Evolutionary conservation across 2,329 filamentous ascomycete genomes (phyloP).

Genomic region (Tolypocladium album): DNA sequence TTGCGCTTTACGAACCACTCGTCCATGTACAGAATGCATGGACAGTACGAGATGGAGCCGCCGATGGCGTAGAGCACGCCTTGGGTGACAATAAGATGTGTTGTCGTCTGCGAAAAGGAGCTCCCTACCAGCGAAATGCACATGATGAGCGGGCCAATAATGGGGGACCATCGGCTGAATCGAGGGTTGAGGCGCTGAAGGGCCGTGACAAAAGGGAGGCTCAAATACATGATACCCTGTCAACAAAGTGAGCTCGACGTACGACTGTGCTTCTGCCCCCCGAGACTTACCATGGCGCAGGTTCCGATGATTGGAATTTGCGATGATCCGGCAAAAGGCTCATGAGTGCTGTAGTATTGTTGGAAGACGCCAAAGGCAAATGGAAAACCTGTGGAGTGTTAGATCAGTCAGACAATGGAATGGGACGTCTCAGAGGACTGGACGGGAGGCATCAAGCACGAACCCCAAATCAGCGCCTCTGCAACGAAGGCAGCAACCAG

Average conservation of each 20-base stretch:
- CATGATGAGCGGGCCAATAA: slow-evolving; percentile 37
- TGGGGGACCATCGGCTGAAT: slow-evolving; percentile 28
- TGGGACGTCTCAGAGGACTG: neutral
- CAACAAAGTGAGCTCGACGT: neutral
- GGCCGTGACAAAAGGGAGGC: slow-evolving; percentile 36
- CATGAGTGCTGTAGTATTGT: slow-evolving; percentile 52
- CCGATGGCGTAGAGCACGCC: slow-evolving; percentile 51
- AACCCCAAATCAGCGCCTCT: slow-evolving; percentile 24
- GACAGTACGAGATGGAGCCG: slow-evolving; percentile 42
- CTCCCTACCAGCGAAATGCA: slow-evolving; percentile 39
- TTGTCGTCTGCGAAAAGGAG: slow-evolving; percentile 40
- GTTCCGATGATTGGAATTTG: slow-evolving; percentile 55
- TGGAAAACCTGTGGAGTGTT: slow-evolving; percentile 54
- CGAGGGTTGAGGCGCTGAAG: slow-evolving; percentile 31
- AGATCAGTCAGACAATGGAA: slow-evolving; percentile 12
- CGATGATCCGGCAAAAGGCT: slow-evolving; percentile 42
- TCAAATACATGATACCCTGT: slow-evolving; percentile 45
- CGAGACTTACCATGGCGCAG: slow-evolving; percentile 37
- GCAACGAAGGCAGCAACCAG: slow-evolving; percentile 18
- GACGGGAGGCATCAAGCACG: neutral
- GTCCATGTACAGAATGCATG: slow-evolving; percentile 47
- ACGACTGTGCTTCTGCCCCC: neutral
- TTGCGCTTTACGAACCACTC: slow-evolving; percentile 51
- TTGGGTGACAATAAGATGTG: slow-evolving; percentile 48
- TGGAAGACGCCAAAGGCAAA: slow-evolving; percentile 63